These are phyloP conservation scores for Salinomyces thailandicus DNA, from an alignment of 2,329 filamentous ascomycete genomes.

Conservation along the genomic window DNA sequence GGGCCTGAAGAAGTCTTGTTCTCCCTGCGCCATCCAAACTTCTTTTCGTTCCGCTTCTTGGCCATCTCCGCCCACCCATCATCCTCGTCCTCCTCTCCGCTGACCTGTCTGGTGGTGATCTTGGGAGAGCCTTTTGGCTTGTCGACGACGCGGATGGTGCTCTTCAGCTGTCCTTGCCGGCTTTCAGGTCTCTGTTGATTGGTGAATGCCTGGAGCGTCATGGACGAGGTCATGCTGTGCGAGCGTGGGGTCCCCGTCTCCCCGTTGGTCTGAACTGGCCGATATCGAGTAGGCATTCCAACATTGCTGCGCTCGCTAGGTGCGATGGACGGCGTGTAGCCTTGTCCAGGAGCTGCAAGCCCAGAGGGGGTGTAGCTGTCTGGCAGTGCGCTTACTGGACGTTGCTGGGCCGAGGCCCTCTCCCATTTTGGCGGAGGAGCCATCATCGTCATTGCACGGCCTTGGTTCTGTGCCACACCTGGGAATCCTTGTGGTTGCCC, in stretches of 20 bases:
- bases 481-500: constrained; percentile 19
- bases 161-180: constrained; percentile 11
- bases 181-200: constrained; percentile 12
- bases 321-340: constrained; percentile 83
- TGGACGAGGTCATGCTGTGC: constrained; percentile 25
- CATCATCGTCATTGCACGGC: constrained; percentile 72
- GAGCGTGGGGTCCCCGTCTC: constrained; percentile 27
- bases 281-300: constrained; percentile 79
- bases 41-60: constrained; percentile 26
- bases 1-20: constrained; percentile 13
- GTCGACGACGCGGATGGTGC: constrained; percentile 27
- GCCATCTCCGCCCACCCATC: constrained; percentile 27
- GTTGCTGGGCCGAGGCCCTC: constrained; percentile 32
- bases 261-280: constrained; percentile 50
- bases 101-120: constrained; percentile 8
- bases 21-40: constrained; percentile 14
- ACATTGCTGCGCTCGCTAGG: constrained; percentile 93
- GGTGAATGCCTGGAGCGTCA: constrained; percentile 20
- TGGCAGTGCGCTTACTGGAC: constrained; percentile 27
- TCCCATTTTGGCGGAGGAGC: constrained; percentile 43
- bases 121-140: constrained; percentile 27
- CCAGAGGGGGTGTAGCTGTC: constrained; percentile 24
- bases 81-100: constrained; percentile 26
- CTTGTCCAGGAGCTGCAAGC: constrained; percentile 31
- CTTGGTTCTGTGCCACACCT: constrained; percentile 21